phyloP scores from a whole-genome alignment of 352 stramenopile genomes.

The Phytophthora melonis region DNA sequence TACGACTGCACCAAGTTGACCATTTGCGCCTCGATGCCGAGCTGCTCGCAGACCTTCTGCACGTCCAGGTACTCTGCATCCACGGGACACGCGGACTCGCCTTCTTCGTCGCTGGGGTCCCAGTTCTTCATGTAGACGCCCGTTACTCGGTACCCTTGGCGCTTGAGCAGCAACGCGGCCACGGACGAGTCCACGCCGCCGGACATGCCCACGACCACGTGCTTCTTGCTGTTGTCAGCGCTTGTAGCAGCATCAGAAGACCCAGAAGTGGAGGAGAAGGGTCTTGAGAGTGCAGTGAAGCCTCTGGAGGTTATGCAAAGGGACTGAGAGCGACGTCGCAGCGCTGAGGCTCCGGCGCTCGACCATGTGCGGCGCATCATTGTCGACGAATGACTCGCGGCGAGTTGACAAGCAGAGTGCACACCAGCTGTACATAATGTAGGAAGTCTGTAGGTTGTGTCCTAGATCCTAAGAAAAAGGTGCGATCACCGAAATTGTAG shows the following conservation, averaged over 20 bases:
- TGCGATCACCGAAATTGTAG: conserved; percentile 31
- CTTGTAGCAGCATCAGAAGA: neutral
- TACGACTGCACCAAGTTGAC: conserved; percentile 96
- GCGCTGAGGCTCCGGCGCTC: conserved; percentile 5
- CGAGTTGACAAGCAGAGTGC: conserved; percentile 13
- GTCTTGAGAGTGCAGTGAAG: neutral
- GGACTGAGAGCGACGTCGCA: conserved; percentile 14
- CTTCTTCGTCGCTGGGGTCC: conserved; percentile 95
- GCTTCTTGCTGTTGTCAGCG: conserved; percentile 47
- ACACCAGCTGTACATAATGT: conserved; percentile 27
- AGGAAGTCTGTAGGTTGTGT: conserved; percentile 16
- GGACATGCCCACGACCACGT: conserved; percentile 97
- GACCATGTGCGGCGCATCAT: conserved; percentile 33
- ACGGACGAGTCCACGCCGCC: conserved; percentile 99
- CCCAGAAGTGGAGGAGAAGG: conserved; percentile 7
- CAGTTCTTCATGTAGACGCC: conserved; percentile 99
- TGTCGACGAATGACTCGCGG: conserved; percentile 19
- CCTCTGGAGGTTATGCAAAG: neutral
- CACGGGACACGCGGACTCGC: conserved; percentile 78
- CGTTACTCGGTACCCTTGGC: conserved; percentile 92
- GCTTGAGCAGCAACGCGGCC: conserved; percentile 91
- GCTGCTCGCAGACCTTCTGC: conserved; percentile 90
- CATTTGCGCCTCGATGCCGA: conserved; percentile 92
- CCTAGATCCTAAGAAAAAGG: neutral
- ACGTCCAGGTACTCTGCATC: conserved; percentile 95